phyloP scores from a whole-genome alignment of 164 flowering plant species.

The Chimonanthus praecox region DNA sequence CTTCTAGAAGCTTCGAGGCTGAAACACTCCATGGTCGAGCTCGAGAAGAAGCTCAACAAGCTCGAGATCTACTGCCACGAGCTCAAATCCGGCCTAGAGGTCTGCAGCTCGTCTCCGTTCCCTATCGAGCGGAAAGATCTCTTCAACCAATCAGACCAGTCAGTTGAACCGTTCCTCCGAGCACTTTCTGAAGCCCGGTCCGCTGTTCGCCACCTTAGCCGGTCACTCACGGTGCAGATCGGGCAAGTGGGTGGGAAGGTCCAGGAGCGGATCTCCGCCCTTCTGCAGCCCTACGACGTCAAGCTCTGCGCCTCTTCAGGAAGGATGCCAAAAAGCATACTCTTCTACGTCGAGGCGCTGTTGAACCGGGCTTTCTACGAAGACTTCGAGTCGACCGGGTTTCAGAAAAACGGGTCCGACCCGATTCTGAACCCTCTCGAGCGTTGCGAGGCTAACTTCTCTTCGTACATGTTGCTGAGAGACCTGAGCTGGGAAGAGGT shows the following conservation, averaged over 20 bases:
- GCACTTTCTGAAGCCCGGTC: conserved; percentile 59
- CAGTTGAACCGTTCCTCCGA: conserved; percentile 49
- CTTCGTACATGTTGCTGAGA: conserved; percentile 35
- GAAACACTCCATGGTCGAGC: conserved; percentile 72
- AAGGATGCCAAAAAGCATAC: conserved; percentile 40
- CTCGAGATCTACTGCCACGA: conserved; percentile 70
- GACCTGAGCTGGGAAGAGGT: conserved; percentile 86
- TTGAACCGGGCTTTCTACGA: conserved; percentile 68
- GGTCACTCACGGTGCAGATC: conserved; percentile 54
- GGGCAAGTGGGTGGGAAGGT: conserved; percentile 54
- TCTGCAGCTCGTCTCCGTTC: conserved; percentile 15
- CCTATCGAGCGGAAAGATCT: neutral
- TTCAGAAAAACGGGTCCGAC: conserved; percentile 38
- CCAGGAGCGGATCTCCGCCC: conserved; percentile 40
- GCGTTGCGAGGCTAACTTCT: conserved; percentile 51
- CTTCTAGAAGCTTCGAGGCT: conserved; percentile 66
- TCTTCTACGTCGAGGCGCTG: conserved; percentile 60
- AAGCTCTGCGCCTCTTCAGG: conserved; percentile 28
- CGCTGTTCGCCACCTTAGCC: conserved; percentile 46
- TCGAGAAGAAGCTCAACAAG: conserved; percentile 83
- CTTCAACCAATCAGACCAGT: conserved; percentile 13
- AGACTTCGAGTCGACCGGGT: conserved; percentile 71
- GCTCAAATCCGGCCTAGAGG: conserved; percentile 67
- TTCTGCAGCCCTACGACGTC: conserved; percentile 65
- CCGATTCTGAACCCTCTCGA: conserved; percentile 58